Conservation (phyloP, 257 asterid species). For the Petunia axillaris region DNA sequence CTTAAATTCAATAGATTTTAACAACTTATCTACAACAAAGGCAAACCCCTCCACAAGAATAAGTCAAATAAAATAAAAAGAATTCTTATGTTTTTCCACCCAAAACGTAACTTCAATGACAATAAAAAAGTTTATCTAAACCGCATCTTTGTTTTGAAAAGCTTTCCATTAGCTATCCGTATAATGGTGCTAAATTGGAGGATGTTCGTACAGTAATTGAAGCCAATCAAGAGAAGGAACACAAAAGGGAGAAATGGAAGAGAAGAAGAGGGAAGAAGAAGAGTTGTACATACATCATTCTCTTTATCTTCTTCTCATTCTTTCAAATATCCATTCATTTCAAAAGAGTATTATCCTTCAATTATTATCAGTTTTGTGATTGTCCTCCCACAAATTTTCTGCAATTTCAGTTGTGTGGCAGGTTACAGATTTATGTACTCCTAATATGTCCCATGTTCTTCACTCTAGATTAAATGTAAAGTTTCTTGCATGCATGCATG, state of each 20-base stretch:
- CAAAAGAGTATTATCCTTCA: not conserved
- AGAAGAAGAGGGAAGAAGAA: conserved; percentile 28
- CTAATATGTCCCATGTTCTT: not conserved
- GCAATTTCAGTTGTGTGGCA: not conserved
- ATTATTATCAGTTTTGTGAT: not conserved
- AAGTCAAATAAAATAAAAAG: not conserved
- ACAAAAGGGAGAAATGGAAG: conserved; percentile 10
- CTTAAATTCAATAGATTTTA: not conserved
- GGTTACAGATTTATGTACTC: not conserved
- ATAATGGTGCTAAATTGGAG: conserved; percentile 24
- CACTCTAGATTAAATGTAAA: not conserved
- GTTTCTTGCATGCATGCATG: not conserved
- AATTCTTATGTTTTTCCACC: not conserved
- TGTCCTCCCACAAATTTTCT: not conserved
- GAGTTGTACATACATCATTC: conserved; percentile 26
- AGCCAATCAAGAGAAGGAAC: not conserved
- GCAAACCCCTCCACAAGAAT: not conserved
- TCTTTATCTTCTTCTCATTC: conserved; percentile 30
- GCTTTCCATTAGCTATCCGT: conserved; percentile 20
- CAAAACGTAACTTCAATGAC: not conserved
- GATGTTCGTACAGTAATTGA: conserved; percentile 25
- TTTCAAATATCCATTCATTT: not conserved
- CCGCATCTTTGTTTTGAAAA: not conserved
- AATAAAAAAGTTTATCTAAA: not conserved
- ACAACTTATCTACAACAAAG: not conserved